Conservation (phyloP, 495 filamentous ascomycete genomes). For the Tuber calosporum region DNA sequence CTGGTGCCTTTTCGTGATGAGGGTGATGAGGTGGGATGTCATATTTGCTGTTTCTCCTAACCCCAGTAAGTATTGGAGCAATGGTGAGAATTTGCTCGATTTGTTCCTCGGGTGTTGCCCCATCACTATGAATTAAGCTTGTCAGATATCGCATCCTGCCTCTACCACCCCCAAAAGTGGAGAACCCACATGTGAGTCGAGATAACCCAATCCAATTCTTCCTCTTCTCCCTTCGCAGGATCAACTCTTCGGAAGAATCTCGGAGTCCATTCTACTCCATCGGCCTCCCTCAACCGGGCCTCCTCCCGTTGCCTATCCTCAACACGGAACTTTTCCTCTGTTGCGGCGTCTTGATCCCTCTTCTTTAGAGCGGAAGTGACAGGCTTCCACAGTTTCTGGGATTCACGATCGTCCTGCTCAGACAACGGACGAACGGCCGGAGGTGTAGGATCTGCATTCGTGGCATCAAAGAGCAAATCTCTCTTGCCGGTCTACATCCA, state of each 20-base stretch:
- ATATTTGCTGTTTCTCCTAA: conserved; percentile 46
- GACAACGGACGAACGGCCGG: conserved; percentile 68
- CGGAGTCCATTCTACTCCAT: conserved; percentile 84
- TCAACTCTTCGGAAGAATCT: conserved; percentile 69
- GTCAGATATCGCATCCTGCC: neutral
- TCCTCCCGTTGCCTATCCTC: conserved; percentile 88
- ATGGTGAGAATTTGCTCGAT: conserved; percentile 78
- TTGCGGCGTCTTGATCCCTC: conserved; percentile 79
- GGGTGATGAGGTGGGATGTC: conserved; percentile 40
- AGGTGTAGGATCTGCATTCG: conserved; percentile 62
- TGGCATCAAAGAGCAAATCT: conserved; percentile 82
- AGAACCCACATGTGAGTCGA: conserved; percentile 70
- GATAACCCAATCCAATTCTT: conserved; percentile 88
- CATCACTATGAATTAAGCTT: conserved; percentile 50
- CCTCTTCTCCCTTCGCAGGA: conserved; percentile 70
- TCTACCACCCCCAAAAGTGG: neutral
- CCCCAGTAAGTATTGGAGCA: conserved; percentile 74
- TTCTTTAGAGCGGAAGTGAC: conserved; percentile 73
- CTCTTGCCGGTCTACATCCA: conserved; percentile 68
- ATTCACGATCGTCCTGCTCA: conserved; percentile 87
- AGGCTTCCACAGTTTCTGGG: conserved; percentile 74
- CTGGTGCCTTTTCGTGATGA: conserved; percentile 15
- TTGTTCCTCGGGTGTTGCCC: conserved; percentile 62
- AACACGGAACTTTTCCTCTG: conserved; percentile 89
- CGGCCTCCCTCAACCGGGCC: conserved; percentile 68